Percentiles rank a stretch among this genome's conserved stretches.
Conservation (phyloP, 2,329 filamentous ascomycete species). For the Aureobasidium pullulans region DNA sequence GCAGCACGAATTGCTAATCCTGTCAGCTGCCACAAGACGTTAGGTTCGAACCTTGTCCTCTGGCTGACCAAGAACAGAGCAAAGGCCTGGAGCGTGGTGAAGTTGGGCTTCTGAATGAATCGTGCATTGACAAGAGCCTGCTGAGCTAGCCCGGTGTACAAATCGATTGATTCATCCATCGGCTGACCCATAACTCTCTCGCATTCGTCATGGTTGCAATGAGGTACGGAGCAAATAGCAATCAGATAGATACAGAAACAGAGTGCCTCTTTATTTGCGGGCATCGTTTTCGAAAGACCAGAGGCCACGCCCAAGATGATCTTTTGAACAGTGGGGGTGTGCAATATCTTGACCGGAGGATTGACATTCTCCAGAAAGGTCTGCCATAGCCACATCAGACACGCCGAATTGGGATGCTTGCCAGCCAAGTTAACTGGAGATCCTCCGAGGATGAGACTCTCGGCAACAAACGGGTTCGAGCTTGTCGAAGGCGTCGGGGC, state of each 20-base stretch:
- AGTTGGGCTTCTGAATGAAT: conserved; percentile 58
- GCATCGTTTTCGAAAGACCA: conserved; percentile 43
- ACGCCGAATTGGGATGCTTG: conserved; percentile 1
- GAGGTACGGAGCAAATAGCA: conserved; percentile 43
- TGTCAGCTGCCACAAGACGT: conserved; percentile 56
- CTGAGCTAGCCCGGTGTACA: conserved; percentile 5
- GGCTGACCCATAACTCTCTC: conserved; percentile 41
- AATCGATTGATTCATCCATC: conserved; percentile 22
- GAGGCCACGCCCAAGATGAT: conserved; percentile 43
- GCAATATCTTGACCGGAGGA: conserved; percentile 60
- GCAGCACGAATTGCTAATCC: conserved; percentile 53
- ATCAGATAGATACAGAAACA: conserved; percentile 56
- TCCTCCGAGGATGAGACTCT: background rate
- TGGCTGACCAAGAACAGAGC: conserved; percentile 49
- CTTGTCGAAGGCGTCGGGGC: conserved; percentile 16
- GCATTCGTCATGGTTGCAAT: conserved; percentile 35
- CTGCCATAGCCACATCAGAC: conserved; percentile 35
- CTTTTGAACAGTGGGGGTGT: conserved; percentile 48
- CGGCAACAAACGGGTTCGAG: conserved; percentile 18
- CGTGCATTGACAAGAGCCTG: conserved; percentile 59
- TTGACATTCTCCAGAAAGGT: conserved; percentile 65
- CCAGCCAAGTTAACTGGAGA: background rate
- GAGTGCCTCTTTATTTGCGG: conserved; percentile 51
- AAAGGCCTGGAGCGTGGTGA: conserved; percentile 60
- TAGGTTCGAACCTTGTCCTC: conserved; percentile 39